Conservation (phyloP, 2,329 filamentous ascomycete genomes). For the Pseudohalonectria lignicola region DNA sequence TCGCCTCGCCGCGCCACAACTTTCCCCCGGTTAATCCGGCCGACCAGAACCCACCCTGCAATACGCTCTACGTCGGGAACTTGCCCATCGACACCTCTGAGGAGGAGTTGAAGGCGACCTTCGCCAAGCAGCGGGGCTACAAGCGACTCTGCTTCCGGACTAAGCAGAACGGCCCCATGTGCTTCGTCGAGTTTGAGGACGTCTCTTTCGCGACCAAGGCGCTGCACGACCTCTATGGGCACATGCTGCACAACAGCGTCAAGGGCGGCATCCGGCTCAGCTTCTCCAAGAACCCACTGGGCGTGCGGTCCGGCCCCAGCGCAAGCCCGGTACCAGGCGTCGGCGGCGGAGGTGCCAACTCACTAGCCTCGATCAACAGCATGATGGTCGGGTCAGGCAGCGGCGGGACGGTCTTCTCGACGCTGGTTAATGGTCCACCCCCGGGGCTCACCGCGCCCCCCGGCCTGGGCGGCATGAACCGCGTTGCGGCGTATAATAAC, state of each 20-base stretch:
- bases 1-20: slow-evolving; percentile 52
- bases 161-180: slow-evolving; percentile 95
- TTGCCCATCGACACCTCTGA: slow-evolving; percentile 86
- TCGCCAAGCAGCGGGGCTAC: slow-evolving; percentile 88
- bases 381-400: slow-evolving; percentile 42
- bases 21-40: slow-evolving; percentile 87
- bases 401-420: too few species aligned
- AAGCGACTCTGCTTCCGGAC: slow-evolving; percentile 91
- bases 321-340: too few species aligned
- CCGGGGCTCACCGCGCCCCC: slow-evolving; percentile 71
- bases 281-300: slow-evolving; percentile 95
- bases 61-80: slow-evolving; percentile 97
- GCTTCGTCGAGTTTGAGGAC: slow-evolving; percentile 97
- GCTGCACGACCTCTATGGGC: slow-evolving; percentile 79
- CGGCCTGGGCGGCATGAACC: slow-evolving; percentile 38
- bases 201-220: slow-evolving; percentile 86
- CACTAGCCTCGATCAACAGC: slow-evolving; percentile 40
- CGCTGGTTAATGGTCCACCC: slow-evolving; percentile 63
- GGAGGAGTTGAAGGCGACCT: slow-evolving; percentile 88
- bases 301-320: slow-evolving; percentile 86
- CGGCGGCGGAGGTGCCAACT: slow-evolving; percentile 9
- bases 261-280: slow-evolving; percentile 92
- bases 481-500: background rate
- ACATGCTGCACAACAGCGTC: slow-evolving; percentile 76
- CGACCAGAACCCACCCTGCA: slow-evolving; percentile 94